Evolutionary conservation across 192 early-diverging fungal genomes (phyloP), one percentile per base, ranked within the genome.

Genomic region (Linnemannia exigua): DNA sequence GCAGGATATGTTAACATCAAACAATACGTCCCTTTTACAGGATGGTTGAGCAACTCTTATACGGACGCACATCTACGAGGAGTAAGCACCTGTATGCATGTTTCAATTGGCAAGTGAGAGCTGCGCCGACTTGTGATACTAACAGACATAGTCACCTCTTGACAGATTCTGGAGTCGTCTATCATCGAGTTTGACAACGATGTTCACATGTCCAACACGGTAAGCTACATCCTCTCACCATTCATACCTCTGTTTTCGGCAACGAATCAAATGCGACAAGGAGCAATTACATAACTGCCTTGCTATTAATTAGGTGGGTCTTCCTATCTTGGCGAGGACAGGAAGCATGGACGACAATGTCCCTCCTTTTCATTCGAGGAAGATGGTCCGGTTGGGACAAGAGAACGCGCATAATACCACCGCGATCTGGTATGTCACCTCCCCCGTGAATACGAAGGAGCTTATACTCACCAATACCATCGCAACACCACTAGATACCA

Each of bases 151-250:
- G 5, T 44, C 41, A 44, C 41, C 31, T 63, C 31, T 31, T 31
- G 25, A 63, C 48, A 94, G 93, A 81, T 96, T 1, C 75, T 96
- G 38, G 95, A 95, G 82, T 89, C 92, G 1, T 92, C 94, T 1
- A 95, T 95, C 71, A 88, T 90, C 11, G 95, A 96, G 87, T 93
- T 93, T 80, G 94, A 96, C 70, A 92, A 95, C 48, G 94, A 96
- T 85, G 71, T 96, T 12, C 93, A 96, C 70, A 77, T 92, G 36
- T 81, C 93, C 5, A 96, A 96, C 71, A 79, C 94, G 77, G 93
- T 93, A 90, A 68, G 82, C 47, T 63, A 25, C 28, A 20, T n/a
- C n/a, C n/a, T n/a, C n/a, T n/a, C n/a, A n/a, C n/a, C n/a, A n/a
- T n/a, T n/a, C n/a, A n/a, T n/a, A n/a, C n/a, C n/a, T n/a, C n/a